phyloP scores from a whole-genome alignment of 2,329 filamentous ascomycete species.

The Sporothrix variecibatus region DNA sequence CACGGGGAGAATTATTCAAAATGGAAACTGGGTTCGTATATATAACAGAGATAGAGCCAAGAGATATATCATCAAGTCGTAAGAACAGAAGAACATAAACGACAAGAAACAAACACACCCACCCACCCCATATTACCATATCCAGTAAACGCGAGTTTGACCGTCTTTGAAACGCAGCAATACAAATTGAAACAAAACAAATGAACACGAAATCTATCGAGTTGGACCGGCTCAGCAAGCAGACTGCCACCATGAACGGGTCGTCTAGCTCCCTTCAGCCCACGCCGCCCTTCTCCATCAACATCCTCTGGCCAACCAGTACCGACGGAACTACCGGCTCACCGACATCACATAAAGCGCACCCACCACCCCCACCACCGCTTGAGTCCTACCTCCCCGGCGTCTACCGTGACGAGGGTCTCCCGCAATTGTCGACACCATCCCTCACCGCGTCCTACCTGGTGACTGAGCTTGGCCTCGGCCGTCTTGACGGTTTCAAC shows the following conservation, averaged over 20 bases:
- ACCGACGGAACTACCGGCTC: neutral
- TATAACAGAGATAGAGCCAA: neutral
- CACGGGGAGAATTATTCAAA: neutral
- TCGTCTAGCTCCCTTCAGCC: slow-evolving; percentile 10
- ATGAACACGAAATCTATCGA: neutral
- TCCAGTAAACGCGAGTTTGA: slow-evolving; percentile 5
- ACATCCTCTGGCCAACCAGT: slow-evolving; percentile 24
- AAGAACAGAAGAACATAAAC: neutral
- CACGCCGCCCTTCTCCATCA: slow-evolving; percentile 27
- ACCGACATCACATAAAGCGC: neutral
- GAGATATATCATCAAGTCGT: neutral
- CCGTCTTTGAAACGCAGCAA: neutral
- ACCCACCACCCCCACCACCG: slow-evolving; percentile 1
- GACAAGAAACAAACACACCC: neutral
- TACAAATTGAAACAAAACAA: neutral
- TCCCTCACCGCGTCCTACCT: slow-evolving; percentile 29
- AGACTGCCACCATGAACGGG: neutral
- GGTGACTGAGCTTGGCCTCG: slow-evolving; percentile 29
- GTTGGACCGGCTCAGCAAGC: neutral
- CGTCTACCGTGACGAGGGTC: slow-evolving; percentile 28
- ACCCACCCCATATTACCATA: neutral
- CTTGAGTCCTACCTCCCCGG: slow-evolving; percentile 30
- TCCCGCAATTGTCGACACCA: slow-evolving; percentile 21
- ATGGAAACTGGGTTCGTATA: neutral
- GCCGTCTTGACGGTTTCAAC: slow-evolving; percentile 30